Evolutionary conservation across 2,329 filamentous ascomycete species (phyloP).

Genomic region (Aureobasidium uvarum): DNA sequence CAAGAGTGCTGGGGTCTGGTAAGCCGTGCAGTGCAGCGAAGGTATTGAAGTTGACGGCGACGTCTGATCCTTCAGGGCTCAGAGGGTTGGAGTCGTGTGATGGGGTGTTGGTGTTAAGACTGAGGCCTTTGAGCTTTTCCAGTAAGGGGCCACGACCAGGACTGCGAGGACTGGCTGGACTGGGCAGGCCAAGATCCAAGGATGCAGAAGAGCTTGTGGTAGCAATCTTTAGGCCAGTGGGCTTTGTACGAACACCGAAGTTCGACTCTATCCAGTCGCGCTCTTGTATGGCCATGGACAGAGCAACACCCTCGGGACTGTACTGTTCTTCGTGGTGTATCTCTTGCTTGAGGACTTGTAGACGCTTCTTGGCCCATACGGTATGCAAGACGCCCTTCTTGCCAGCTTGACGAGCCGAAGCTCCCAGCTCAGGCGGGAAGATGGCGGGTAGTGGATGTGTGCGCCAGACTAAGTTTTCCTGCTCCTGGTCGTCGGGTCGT

Average conservation of each 20-base stretch:
- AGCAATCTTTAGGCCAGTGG: slow-evolving; percentile 42
- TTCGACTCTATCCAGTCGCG: slow-evolving; percentile 81
- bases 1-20: slow-evolving; percentile 41
- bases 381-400: slow-evolving; percentile 83
- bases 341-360: slow-evolving; percentile 72
- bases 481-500: slow-evolving; percentile 42
- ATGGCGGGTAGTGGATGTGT: slow-evolving; percentile 85
- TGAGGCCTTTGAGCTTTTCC: slow-evolving; percentile 77
- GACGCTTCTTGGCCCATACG: slow-evolving; percentile 81
- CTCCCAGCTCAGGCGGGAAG: slow-evolving; percentile 72
- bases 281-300: slow-evolving; percentile 81
- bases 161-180: slow-evolving; percentile 60
- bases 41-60: slow-evolving; percentile 58
- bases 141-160: slow-evolving; percentile 67
- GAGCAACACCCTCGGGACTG: slow-evolving; percentile 77
- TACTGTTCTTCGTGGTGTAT: slow-evolving; percentile 69
- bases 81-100: slow-evolving; percentile 51
- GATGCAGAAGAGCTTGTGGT: slow-evolving; percentile 30
- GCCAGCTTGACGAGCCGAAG: slow-evolving; percentile 63
- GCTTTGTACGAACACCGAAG: slow-evolving; percentile 62
- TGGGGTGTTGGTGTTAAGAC: slow-evolving; percentile 62
- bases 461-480: slow-evolving; percentile 51
- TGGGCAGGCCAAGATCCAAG: slow-evolving; percentile 41
- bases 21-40: slow-evolving; percentile 59
- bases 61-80: slow-evolving; percentile 62